These are phyloP conservation scores for Citrullus mucosospermus DNA, from an alignment of 306 rosid genomes.

Conservation along the genomic window DNA sequence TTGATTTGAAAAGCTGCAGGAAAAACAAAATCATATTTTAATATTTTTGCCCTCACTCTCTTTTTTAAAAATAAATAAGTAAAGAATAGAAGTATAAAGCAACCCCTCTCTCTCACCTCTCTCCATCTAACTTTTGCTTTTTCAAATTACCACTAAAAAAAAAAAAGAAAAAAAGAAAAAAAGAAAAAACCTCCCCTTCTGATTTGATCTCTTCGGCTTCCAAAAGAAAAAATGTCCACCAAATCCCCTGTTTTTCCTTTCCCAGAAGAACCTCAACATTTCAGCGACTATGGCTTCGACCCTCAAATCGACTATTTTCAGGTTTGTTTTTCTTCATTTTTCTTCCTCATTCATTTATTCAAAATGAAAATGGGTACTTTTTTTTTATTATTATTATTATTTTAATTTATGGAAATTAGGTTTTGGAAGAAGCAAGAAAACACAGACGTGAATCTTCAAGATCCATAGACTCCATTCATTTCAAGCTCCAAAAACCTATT, in stretches of 20 bases:
- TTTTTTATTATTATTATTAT: too few species aligned
- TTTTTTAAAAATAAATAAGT: too few species aligned
- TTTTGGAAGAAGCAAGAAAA: conserved; percentile 72
- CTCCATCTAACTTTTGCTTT: neutral
- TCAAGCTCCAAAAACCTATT: conserved; percentile 81
- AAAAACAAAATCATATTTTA: too few species aligned
- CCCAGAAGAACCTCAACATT: conserved; percentile 75
- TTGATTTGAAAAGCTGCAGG: too few species aligned
- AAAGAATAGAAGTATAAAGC: neutral
- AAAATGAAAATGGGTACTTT: neutral
- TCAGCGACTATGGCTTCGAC: conserved; percentile 94
- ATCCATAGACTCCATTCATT: conserved; percentile 75
- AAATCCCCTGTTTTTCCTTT: conserved; percentile 74
- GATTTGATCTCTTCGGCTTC: neutral
- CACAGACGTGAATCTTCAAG: conserved; percentile 54
- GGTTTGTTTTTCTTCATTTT: conserved; percentile 15
- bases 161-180: too few species aligned
- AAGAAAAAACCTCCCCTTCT: neutral
- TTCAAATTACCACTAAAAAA: neutral
- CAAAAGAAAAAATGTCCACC: conserved; percentile 31
- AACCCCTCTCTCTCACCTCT: neutral
- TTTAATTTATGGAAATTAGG: conserved; percentile 19
- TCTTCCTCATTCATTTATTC: neutral
- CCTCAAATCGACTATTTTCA: conserved; percentile 85
- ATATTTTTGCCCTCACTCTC: too few species aligned